phyloP scores from a whole-genome alignment of 2,329 filamentous ascomycete species.

The Paecilomyces formosus region DNA sequence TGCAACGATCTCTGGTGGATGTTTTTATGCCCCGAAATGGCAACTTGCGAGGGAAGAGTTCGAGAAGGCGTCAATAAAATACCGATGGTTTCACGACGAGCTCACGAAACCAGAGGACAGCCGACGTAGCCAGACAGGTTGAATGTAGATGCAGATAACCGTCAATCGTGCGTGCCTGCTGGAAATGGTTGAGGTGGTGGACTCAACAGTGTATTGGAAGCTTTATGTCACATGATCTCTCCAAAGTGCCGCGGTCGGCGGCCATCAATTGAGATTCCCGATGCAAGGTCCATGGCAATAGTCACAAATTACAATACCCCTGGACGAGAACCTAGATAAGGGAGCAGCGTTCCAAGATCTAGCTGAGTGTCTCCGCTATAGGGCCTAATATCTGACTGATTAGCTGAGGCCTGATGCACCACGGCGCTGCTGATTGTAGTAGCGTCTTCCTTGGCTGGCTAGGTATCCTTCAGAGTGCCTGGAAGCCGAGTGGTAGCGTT shows the following conservation, averaged over 20 bases:
- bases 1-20: background rate
- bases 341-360: background rate
- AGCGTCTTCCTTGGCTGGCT: background rate
- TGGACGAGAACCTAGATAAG: background rate
- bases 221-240: background rate
- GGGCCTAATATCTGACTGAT: background rate
- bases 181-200: background rate
- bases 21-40: background rate
- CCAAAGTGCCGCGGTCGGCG: background rate
- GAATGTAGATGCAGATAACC: background rate
- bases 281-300: background rate
- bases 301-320: background rate
- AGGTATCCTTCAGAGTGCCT: background rate
- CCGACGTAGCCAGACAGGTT: background rate
- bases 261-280: background rate
- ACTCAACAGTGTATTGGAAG: background rate
- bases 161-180: background rate
- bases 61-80: background rate
- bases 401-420: background rate
- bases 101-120: background rate
- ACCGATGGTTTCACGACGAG: background rate
- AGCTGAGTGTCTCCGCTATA: background rate
- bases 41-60: background rate
- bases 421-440: background rate
- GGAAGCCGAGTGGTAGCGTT: background rate